Evolutionary conservation across 331 rosid genomes (phyloP).

Genomic region (Quercus phellos): DNA sequence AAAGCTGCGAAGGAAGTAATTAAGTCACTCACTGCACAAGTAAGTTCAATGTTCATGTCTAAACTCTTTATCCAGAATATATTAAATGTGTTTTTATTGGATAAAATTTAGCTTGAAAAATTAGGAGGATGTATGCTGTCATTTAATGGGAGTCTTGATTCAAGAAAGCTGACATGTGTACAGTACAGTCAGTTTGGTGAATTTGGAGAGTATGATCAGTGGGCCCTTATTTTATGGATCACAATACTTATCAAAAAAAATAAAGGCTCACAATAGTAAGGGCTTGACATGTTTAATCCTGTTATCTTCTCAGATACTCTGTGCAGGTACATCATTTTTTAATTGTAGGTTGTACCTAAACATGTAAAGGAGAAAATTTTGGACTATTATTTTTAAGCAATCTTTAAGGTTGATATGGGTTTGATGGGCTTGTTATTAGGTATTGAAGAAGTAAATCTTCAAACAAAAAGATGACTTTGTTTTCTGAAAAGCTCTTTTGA

Average conservation of each 20-base stretch:
- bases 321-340: background rate
- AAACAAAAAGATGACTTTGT: background rate
- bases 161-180: background rate
- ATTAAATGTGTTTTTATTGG: background rate
- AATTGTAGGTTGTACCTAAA: background rate
- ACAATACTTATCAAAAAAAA: background rate
- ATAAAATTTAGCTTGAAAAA: background rate
- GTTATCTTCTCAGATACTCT: background rate
- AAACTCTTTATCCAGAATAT: background rate
- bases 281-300: background rate
- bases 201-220: background rate
- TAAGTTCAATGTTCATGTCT: constrained; percentile 15
- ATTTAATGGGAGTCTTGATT: background rate
- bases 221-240: background rate
- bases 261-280: background rate
- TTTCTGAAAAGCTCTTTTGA: background rate
- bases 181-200: background rate
- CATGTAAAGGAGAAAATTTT: background rate
- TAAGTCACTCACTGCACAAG: constrained; percentile 37
- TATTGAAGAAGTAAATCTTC: background rate
- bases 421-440: background rate
- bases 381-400: background rate
- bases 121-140: background rate
- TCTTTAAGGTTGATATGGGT: background rate
- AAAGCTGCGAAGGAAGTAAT: constrained; percentile 46